Evolutionary conservation across 2,329 filamentous ascomycete genomes (phyloP).

Genomic region (Gaeumannomyces tritici): DNA sequence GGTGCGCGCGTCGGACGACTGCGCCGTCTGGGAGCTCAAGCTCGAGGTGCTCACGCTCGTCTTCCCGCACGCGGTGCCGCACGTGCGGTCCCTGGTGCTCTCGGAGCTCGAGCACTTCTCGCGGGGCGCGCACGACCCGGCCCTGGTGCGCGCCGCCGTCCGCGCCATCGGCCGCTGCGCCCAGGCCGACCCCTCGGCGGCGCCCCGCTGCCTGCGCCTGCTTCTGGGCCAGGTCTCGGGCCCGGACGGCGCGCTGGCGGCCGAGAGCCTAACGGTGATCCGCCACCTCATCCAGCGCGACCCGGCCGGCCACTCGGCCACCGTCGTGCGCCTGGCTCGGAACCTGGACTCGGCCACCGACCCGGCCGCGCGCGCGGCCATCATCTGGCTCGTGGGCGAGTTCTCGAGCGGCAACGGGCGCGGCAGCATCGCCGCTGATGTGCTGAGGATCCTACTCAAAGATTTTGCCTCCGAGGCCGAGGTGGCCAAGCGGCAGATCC

Average conservation of each 20-base stretch:
- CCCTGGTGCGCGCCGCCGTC: slow-evolving; percentile 79
- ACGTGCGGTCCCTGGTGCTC: slow-evolving; percentile 76
- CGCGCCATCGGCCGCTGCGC: slow-evolving; percentile 85
- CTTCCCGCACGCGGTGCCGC: slow-evolving; percentile 69
- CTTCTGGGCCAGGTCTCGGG: slow-evolving; percentile 82
- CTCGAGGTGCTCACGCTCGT: slow-evolving; percentile 84
- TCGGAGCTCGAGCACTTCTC: slow-evolving; percentile 94
- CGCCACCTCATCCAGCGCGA: slow-evolving; percentile 92
- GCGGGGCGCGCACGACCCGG: slow-evolving; percentile 54
- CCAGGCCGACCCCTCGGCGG: slow-evolving; percentile 61
- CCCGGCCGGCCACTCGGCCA: slow-evolving; percentile 68
- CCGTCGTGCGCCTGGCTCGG: slow-evolving; percentile 80
- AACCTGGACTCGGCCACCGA: slow-evolving; percentile 84
- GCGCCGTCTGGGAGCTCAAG: slow-evolving; percentile 82
- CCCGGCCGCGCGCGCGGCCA: slow-evolving; percentile 81
- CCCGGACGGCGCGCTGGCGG: slow-evolving; percentile 77
- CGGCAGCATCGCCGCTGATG: slow-evolving; percentile 87
- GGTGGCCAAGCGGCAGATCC: slow-evolving; percentile 79
- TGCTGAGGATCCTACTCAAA: slow-evolving; percentile 78
- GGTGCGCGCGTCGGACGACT: slow-evolving; percentile 67
- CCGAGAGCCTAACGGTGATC: slow-evolving; percentile 89
- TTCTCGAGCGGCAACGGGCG: slow-evolving; percentile 73
- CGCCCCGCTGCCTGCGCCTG: slow-evolving; percentile 70
- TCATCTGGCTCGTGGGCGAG: slow-evolving; percentile 95
- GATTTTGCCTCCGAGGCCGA: slow-evolving; percentile 79